Evolutionary conservation across 2,329 filamentous ascomycete genomes (phyloP).

Genomic region (Penicillium brasilianum): DNA sequence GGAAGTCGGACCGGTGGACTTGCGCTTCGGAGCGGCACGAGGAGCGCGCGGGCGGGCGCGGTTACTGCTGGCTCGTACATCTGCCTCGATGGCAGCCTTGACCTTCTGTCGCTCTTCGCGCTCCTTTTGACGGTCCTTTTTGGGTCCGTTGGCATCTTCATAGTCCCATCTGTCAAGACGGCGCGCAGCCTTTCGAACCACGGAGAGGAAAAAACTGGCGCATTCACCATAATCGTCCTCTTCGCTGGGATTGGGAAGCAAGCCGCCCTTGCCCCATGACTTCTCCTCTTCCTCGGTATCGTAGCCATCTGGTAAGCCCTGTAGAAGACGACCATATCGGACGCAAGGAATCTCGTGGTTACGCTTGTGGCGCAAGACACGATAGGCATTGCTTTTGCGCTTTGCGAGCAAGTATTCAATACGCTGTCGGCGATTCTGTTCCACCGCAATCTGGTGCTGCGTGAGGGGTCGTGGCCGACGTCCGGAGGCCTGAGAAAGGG

Average conservation of each 20-base stretch:
- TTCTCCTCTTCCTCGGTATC: constrained; percentile 53
- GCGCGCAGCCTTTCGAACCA: constrained; percentile 49
- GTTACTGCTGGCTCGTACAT: constrained; percentile 28
- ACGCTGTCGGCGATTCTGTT: constrained; percentile 54
- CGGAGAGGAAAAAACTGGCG: constrained; percentile 51
- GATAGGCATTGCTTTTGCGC: constrained; percentile 46
- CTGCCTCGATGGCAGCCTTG: constrained; percentile 30
- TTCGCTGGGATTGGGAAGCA: constrained; percentile 48
- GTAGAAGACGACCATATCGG: constrained; percentile 49
- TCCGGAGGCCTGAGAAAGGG: constrained; percentile 36
- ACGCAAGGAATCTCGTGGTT: constrained; percentile 47
- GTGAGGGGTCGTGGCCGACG: constrained; percentile 55
- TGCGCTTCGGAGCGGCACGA: constrained; percentile 36
- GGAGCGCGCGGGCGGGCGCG: constrained; percentile 28
- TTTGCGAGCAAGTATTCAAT: constrained; percentile 54
- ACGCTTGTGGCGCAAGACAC: constrained; percentile 44
- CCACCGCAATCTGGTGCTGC: constrained; percentile 56
- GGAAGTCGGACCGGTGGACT: constrained; percentile 31
- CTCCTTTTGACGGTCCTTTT: constrained; percentile 44
- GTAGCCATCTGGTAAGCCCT: constrained; percentile 50
- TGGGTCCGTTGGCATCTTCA: constrained; percentile 47
- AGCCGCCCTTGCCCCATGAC: constrained; percentile 50
- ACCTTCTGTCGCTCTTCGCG: constrained; percentile 46
- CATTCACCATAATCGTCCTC: constrained; percentile 56
- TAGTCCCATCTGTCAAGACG: constrained; percentile 54